phyloP scores from a whole-genome alignment of 176 grass and related monocot species.

The Bothriochloa decipiens region DNA sequence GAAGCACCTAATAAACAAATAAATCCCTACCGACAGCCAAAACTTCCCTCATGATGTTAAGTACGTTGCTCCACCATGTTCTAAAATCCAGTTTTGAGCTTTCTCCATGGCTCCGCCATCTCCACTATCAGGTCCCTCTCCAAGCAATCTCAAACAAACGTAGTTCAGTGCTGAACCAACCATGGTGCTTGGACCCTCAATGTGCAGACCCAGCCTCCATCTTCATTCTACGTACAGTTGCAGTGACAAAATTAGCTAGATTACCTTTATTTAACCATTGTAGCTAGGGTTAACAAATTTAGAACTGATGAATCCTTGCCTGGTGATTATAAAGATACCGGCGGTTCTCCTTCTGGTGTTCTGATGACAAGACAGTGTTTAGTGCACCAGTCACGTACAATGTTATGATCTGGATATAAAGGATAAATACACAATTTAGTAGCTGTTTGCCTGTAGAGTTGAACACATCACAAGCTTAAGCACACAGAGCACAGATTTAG shows the following conservation, averaged over 20 bases:
- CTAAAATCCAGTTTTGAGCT: conserved; percentile 86
- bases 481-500: background rate
- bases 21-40: conserved; percentile 74
- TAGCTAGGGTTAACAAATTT: conserved; percentile 1
- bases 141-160: conserved; percentile 82
- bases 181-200: conserved; percentile 90
- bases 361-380: conserved; percentile 65
- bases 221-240: conserved; percentile 67
- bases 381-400: conserved; percentile 70
- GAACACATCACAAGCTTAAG: background rate
- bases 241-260: conserved; percentile 28
- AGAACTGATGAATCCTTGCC: conserved; percentile 40
- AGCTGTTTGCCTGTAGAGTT: background rate
- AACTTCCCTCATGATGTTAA: conserved; percentile 95
- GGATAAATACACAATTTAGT: conserved; percentile 24
- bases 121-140: conserved; percentile 63
- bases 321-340: conserved; percentile 96
- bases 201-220: conserved; percentile 94
- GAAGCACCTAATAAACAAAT: conserved; percentile 9
- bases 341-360: conserved; percentile 79
- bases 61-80: conserved; percentile 77
- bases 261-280: conserved; percentile 15
- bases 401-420: conserved; percentile 67
- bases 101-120: conserved; percentile 77
- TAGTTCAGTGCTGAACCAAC: conserved; percentile 85